Evolutionary conservation across 805 yeast genomes (phyloP).

Genomic region (Wickerhamomyces hampshirensis): DNA sequence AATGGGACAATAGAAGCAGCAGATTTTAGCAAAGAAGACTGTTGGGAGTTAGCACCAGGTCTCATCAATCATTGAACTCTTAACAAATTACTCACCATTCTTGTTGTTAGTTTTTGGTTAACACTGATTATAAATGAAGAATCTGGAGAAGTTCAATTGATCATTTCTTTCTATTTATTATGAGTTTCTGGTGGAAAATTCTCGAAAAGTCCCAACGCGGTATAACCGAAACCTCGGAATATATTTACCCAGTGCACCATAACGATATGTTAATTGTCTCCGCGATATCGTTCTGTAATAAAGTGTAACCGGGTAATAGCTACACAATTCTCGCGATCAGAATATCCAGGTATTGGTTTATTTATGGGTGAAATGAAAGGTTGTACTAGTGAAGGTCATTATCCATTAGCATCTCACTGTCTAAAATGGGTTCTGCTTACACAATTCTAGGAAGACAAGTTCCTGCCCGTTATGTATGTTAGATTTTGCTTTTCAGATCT

Average conservation of each 20-base stretch:
- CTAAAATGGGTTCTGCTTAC: conserved; percentile 25
- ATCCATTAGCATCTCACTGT: no score
- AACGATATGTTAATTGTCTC: no score
- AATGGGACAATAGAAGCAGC: conserved; percentile 88
- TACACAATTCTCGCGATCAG: no score
- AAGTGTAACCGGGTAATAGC: no score
- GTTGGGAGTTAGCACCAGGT: no score
- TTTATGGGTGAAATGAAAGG: neutral
- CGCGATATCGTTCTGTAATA: no score
- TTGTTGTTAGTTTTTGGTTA: no score
- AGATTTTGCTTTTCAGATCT: conserved; percentile 22
- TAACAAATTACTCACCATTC: no score
- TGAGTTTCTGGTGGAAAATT: neutral
- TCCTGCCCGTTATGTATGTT: conserved; percentile 25
- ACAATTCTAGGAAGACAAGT: conserved; percentile 25
- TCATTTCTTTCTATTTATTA: no score
- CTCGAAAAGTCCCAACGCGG: neutral
- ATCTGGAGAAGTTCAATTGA: no score
- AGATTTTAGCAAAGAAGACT: conserved; percentile 65
- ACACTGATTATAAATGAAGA: no score
- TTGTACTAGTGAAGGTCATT: neutral
- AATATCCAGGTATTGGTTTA: no score
- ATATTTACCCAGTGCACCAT: neutral
- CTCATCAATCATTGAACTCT: neutral
- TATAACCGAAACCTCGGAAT: neutral